A percentile compares a stretch with the other conserved stretches of the same genome.
Conservation (phyloP, 495 filamentous ascomycete genomes). For the Aspergillus diversus region DNA sequence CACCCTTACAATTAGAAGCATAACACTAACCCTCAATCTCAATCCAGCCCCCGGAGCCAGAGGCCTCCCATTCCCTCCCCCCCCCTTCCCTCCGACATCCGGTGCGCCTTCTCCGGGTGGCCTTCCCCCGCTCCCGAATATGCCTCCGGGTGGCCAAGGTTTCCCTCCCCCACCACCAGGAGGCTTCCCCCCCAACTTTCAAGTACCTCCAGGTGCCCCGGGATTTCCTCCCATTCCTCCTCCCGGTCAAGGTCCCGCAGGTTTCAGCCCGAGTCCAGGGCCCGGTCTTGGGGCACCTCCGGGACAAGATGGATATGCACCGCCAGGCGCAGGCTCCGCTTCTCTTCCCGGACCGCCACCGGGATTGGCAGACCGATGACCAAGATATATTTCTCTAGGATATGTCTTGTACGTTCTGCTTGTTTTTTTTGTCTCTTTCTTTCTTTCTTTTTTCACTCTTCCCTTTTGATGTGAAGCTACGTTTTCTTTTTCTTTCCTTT, state of each 20-base stretch:
- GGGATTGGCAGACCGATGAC: constrained; percentile 28
- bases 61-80: constrained; percentile 69
- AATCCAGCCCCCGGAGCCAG: constrained; percentile 58
- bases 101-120: constrained; percentile 43
- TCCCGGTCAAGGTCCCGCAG: constrained; percentile 29
- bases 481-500: constrained; percentile 1
- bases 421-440: background rate
- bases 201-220: constrained; percentile 39
- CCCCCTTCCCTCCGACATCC: constrained; percentile 48
- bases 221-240: constrained; percentile 33
- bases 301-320: constrained; percentile 37
- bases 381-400: no score
- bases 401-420: background rate
- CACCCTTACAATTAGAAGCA: constrained; percentile 11
- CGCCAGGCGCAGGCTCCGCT: constrained; percentile 24
- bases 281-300: constrained; percentile 31
- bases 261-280: constrained; percentile 32
- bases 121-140: constrained; percentile 42
- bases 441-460: constrained; percentile 5
- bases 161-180: constrained; percentile 69
- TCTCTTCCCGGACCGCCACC: constrained; percentile 29
- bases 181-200: constrained; percentile 60
- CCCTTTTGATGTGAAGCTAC: background rate
- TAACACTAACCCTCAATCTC: constrained; percentile 27
- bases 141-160: constrained; percentile 44